phyloP scores from a whole-genome alignment of 1,284 basidiomycete species.

The Afroboletus lepidellus region DNA sequence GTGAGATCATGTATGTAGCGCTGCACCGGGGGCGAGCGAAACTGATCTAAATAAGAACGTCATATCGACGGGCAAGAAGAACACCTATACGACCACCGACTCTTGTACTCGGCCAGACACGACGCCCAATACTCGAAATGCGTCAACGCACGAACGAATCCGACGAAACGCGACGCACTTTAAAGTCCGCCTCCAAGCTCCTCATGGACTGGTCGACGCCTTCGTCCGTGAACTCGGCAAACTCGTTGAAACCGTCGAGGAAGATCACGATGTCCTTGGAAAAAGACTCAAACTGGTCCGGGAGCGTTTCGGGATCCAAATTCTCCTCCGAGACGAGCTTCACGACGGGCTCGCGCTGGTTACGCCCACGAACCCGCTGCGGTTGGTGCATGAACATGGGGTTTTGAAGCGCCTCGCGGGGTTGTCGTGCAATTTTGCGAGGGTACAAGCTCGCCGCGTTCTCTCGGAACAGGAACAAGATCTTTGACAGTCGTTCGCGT shows the following conservation, averaged over 20 bases:
- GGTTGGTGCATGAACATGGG: slow-evolving; percentile 37
- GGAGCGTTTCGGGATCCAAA: slow-evolving; percentile 34
- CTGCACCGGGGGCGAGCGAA: slow-evolving; percentile 51
- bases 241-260: slow-evolving; percentile 52
- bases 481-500: slow-evolving; percentile 36
- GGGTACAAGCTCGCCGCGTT: slow-evolving; percentile 34
- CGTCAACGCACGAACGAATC: slow-evolving; percentile 10
- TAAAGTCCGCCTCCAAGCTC: slow-evolving; percentile 51
- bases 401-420: slow-evolving; percentile 34
- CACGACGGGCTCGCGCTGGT: slow-evolving; percentile 27
- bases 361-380: slow-evolving; percentile 30
- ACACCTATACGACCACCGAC: slow-evolving; percentile 21
- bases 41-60: slow-evolving; percentile 41
- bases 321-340: slow-evolving; percentile 31
- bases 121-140: slow-evolving; percentile 35
- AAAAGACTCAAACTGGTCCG: slow-evolving; percentile 41
- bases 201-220: slow-evolving; percentile 53
- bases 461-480: slow-evolving; percentile 37
- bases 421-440: slow-evolving; percentile 33
- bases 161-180: slow-evolving; percentile 31
- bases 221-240: slow-evolving; percentile 57
- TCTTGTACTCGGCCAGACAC: slow-evolving; percentile 34
- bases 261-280: slow-evolving; percentile 51
- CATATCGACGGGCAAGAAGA: slow-evolving; percentile 10
- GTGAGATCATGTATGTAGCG: slow-evolving; percentile 56